Evolutionary conservation across 2,329 filamentous ascomycete genomes (phyloP).

Genomic region (Diplodia intermedia): DNA sequence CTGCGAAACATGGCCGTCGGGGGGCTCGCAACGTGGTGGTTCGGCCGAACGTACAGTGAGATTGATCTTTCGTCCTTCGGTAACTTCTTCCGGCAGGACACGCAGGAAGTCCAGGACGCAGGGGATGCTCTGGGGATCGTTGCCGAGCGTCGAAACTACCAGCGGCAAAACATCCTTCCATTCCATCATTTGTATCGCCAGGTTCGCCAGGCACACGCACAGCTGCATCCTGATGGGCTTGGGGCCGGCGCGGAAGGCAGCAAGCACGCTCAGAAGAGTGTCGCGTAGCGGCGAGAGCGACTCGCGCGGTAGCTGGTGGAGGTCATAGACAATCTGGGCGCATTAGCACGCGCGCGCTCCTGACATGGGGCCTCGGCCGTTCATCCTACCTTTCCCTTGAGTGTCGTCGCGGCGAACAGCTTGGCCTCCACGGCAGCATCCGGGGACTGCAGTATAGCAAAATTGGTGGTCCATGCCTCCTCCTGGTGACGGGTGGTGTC

Average conservation of each 20-base stretch:
- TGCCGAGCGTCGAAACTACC: conserved; percentile 79
- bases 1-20: conserved; percentile 44
- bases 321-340: conserved; percentile 91
- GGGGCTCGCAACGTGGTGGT: conserved; percentile 50
- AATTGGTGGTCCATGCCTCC: conserved; percentile 88
- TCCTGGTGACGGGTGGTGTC: conserved; percentile 60
- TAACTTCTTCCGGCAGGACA: conserved; percentile 97
- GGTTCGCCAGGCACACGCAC: conserved; percentile 89
- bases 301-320: conserved; percentile 81
- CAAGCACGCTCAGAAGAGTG: conserved; percentile 81
- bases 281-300: conserved; percentile 79
- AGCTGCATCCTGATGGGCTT: conserved; percentile 83
- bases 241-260: conserved; percentile 80
- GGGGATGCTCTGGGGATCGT: conserved; percentile 77
- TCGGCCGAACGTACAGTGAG: conserved; percentile 88
- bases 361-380: conserved; percentile 13
- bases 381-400: conserved; percentile 89
- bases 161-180: conserved; percentile 93
- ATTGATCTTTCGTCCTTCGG: conserved; percentile 98
- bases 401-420: conserved; percentile 92
- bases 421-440: conserved; percentile 82
- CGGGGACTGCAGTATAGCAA: conserved; percentile 80
- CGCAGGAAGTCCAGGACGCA: conserved; percentile 95
- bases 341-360: conserved; percentile 27
- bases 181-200: conserved; percentile 93